Base-by-base conservation (phyloP, 1,284 basidiomycete species). In the Cerioporus squamosus region DNA sequence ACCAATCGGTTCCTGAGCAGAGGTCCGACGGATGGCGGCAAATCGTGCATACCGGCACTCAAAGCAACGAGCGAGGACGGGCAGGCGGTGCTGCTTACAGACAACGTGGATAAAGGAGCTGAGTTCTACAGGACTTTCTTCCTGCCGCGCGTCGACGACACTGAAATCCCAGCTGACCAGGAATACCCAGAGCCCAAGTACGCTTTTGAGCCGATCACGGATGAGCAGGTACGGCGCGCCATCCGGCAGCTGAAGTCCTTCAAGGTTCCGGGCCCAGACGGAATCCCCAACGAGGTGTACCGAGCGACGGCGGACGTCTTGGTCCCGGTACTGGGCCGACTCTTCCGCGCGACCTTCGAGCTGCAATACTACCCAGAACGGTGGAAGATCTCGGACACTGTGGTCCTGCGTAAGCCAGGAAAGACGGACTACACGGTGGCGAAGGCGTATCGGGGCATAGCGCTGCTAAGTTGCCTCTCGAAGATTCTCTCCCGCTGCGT, bases 401-500 rank as follows among this genome's bases (percentile, higher is more conserved):
- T 29, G 5, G 29, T 29, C 5, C 29, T 29, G 10, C 29, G 29
- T 10, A 81, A 82, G 59, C 77, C 74, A 3, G 74, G 74, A 0
- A 72, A 73, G 33, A 26, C 69, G 0, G 68, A 73, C 57, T 81
- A 82, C 64, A 59, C 64, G 0, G 44, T 66, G 0, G 61, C 76
- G 0, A 72, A 72, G 17, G 65, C 79, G 0, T 80, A 75, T 53
- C 62, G 76, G 0, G 79, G 78, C 0, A 78, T 81, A 0, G 73
- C 73, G 0, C 74, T 81, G 2, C 65, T 75, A 0, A 67, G 74
- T 52, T 73, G 69, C 5, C 63, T 78, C 8, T 69, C 69, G 3
- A 80, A 79, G 50, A 57, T 76, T 2, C 61, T 75, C 0, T 70
- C 72, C 1, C 55, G 65, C 7, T 60, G 67, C 29, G 59, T 73